Conservation (phyloP, 768 basidiomycete species). For the Russula virescens region DNA sequence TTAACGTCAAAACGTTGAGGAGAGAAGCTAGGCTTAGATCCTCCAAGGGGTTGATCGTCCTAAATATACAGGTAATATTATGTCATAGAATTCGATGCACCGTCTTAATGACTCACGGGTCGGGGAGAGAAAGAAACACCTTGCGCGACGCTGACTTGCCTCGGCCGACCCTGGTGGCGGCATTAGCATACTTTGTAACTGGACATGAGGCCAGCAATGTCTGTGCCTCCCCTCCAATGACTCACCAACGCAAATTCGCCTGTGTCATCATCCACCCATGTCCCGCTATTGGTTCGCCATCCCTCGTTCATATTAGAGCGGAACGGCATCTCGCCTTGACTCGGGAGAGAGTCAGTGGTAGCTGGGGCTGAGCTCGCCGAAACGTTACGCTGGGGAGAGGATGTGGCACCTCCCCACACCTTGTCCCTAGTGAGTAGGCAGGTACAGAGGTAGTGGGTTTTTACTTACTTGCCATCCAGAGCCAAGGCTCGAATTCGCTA, state of each 20-base stretch:
- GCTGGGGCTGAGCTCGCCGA: conserved; percentile 58
- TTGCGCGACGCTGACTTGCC: conserved; percentile 22
- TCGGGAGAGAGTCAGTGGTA: conserved; percentile 42
- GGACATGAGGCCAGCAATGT: conserved; percentile 3
- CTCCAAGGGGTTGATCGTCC: conserved; percentile 25
- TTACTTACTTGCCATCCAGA: conserved; percentile 62
- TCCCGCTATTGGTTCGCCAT: conserved; percentile 51
- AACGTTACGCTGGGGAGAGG: conserved; percentile 50
- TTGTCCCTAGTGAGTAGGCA: conserved; percentile 28
- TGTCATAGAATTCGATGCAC: conserved; percentile 20
- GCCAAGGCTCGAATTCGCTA: conserved; percentile 43
- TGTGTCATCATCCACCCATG: conserved; percentile 54
- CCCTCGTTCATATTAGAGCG: conserved; percentile 44
- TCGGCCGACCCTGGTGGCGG: conserved; percentile 15
- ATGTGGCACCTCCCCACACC: conserved; percentile 54
- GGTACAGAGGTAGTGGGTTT: conserved; percentile 28
- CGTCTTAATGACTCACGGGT: conserved; percentile 19
- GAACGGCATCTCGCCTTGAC: conserved; percentile 42
- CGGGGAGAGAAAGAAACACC: conserved; percentile 19
- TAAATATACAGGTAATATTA: conserved; percentile 24
- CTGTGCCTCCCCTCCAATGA: conserved; percentile 10
- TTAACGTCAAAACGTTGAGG: conserved; percentile 49
- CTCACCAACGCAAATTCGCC: conserved; percentile 45
- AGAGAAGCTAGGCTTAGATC: conserved; percentile 44
- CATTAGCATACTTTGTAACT: conserved; percentile 3